These are phyloP conservation scores for Fusarium sp. DNA, from an alignment of 2,329 filamentous ascomycete genomes.

Conservation along the genomic window DNA sequence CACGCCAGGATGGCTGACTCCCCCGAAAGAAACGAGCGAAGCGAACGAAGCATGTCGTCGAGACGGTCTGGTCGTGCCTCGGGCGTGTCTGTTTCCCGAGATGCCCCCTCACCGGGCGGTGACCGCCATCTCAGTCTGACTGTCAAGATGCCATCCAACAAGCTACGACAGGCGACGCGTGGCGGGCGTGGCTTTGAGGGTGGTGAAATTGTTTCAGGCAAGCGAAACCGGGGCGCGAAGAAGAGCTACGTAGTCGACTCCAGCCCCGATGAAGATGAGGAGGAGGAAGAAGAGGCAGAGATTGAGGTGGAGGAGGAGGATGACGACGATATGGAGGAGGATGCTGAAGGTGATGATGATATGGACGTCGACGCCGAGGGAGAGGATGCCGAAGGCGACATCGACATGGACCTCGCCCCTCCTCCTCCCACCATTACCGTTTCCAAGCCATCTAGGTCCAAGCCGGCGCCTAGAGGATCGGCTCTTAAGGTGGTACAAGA, in stretches of 20 bases:
- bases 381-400: slow-evolving; percentile 57
- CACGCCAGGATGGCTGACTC: slow-evolving; percentile 57
- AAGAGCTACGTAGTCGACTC: slow-evolving; percentile 72
- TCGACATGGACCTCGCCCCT: slow-evolving; percentile 59
- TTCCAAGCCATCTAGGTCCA: slow-evolving; percentile 57
- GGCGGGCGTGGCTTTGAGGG: slow-evolving; percentile 56
- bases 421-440: slow-evolving; percentile 61
- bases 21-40: slow-evolving; percentile 51
- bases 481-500: slow-evolving; percentile 51
- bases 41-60: slow-evolving; percentile 60
- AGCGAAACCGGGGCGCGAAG: slow-evolving; percentile 66
- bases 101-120: slow-evolving; percentile 59
- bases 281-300: slow-evolving; percentile 53
- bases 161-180: slow-evolving; percentile 63
- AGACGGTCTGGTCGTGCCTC: slow-evolving; percentile 63
- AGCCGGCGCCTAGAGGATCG: slow-evolving; percentile 49
- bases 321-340: slow-evolving; percentile 53
- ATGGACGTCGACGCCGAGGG: slow-evolving; percentile 58
- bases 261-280: slow-evolving; percentile 61
- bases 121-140: slow-evolving; percentile 60
- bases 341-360: slow-evolving; percentile 55
- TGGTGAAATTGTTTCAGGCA: slow-evolving; percentile 62
- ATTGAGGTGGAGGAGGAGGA: slow-evolving; percentile 57
- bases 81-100: slow-evolving; percentile 58
- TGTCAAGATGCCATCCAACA: slow-evolving; percentile 65